Evolutionary conservation across 495 filamentous ascomycete genomes (phyloP).

Genomic region (Aspergillus asperescens): DNA sequence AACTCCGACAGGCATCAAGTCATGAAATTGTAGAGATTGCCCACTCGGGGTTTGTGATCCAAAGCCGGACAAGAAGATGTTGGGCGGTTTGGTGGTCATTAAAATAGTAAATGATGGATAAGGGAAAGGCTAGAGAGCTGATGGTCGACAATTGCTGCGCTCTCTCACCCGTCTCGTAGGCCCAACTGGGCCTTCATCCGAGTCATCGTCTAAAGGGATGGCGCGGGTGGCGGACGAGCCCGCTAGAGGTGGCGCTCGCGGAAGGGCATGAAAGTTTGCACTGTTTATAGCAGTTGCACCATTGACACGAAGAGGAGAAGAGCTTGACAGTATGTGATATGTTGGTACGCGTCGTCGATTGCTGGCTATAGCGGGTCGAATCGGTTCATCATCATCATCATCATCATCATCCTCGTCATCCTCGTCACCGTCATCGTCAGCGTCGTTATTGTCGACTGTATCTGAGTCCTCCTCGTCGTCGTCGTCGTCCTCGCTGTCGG

Average conservation of each 20-base stretch:
- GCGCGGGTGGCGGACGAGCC: conserved; percentile 21
- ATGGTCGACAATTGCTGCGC: conserved; percentile 9
- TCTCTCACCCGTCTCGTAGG: conserved; percentile 23
- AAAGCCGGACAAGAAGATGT: background rate
- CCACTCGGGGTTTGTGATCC: background rate
- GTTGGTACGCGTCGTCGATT: conserved; percentile 17
- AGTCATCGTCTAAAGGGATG: conserved; percentile 28
- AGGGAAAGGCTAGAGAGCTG: background rate
- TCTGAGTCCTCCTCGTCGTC: conserved; percentile 1
- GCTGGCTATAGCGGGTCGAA: conserved; percentile 18
- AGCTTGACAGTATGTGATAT: conserved; percentile 12
- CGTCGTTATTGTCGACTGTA: background rate
- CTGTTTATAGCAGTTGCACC: background rate
- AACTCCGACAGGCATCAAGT: conserved; percentile 10
- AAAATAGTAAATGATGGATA: background rate
- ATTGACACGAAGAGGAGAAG: conserved; percentile 12
- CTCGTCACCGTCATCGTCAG: conserved; percentile 4
- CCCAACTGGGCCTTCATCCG: conserved; percentile 34
- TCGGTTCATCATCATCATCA: conserved; percentile 26
- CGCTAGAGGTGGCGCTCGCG: conserved; percentile 1
- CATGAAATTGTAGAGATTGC: background rate
- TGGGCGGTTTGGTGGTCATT: background rate
- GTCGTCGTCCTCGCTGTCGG: background rate
- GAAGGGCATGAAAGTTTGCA: background rate
- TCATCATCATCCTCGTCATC: conserved; percentile 19